Conservation (phyloP, 148 eudicot species). For the Chenopodium berlandieri region DNA sequence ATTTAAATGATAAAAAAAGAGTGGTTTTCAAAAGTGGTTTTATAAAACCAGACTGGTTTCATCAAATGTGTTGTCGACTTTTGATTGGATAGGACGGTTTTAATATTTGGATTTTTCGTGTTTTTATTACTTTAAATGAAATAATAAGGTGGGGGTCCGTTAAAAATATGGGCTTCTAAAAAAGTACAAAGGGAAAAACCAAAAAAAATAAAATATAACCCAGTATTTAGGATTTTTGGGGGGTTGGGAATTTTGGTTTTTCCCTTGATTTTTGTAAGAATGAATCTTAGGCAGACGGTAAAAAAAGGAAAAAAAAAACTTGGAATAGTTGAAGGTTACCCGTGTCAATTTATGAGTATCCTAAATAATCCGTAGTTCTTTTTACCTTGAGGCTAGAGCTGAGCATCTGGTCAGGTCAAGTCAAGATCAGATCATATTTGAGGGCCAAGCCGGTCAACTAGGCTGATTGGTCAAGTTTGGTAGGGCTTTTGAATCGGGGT, state of each 20-base stretch:
- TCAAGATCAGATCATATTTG: too few relatives aligned
- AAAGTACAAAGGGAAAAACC: neutral
- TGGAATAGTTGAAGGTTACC: too few relatives aligned
- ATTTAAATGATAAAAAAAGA: neutral
- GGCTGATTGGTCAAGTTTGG: too few relatives aligned
- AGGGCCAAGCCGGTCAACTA: too few relatives aligned
- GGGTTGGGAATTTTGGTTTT: neutral
- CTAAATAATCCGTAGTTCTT: too few relatives aligned
- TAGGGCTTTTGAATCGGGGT: too few relatives aligned
- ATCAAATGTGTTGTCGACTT: slow-evolving; percentile 50
- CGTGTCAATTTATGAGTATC: too few relatives aligned
- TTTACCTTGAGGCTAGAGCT: too few relatives aligned
- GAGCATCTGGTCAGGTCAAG: too few relatives aligned
- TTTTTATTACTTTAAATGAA: neutral
- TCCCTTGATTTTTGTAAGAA: neutral
- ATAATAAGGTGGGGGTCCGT: neutral
- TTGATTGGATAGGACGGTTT: slow-evolving; percentile 28
- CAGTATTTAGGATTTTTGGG: neutral
- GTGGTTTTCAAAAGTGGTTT: slow-evolving; percentile 23
- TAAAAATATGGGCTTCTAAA: neutral
- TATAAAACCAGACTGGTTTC: slow-evolving; percentile 43
- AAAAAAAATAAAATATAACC: neutral
- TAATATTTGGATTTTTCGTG: neutral
- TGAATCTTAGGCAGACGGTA: neutral
- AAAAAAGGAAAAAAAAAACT: too few relatives aligned